Evolutionary conservation across 345 rosid genomes (phyloP).

Genomic region (Punica granatum): DNA sequence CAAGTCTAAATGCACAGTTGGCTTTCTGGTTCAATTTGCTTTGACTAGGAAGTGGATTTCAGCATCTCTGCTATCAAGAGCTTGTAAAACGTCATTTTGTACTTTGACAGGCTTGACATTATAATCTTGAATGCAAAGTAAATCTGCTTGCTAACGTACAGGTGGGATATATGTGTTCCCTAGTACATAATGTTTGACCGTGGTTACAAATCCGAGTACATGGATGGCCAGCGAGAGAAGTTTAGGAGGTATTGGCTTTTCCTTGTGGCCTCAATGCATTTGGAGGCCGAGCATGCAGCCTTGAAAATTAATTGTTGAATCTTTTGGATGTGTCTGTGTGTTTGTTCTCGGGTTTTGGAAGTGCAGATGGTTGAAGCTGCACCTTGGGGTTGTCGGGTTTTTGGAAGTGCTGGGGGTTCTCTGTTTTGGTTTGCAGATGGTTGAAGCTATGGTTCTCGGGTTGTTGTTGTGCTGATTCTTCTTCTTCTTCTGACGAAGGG

Average conservation of each 20-base stretch:
- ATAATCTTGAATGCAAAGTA: conserved; percentile 1
- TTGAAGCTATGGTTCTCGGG: too few species aligned
- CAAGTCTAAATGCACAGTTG: background rate
- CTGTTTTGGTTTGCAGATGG: too few species aligned
- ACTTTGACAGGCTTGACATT: background rate
- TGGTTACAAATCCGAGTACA: conserved; percentile 51
- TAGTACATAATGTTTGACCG: conserved; percentile 61
- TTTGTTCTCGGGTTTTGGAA: too few species aligned
- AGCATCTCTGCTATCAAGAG: background rate
- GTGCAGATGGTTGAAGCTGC: too few species aligned
- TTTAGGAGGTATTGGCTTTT: conserved; percentile 57
- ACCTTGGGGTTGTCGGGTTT: too few species aligned
- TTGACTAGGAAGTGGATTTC: background rate
- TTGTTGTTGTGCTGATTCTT: too few species aligned
- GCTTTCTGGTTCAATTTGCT: background rate
- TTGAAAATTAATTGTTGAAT: background rate
- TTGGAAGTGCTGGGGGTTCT: too few species aligned
- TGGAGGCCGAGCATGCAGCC: background rate
- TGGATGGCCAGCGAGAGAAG: conserved; percentile 72
- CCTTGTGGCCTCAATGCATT: background rate
- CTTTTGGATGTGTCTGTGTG: too few species aligned
- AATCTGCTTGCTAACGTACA: conserved; percentile 22
- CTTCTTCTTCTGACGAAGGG: too few species aligned
- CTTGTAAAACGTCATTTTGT: background rate
- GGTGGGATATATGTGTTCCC: conserved; percentile 36